Percentiles rank a stretch among this genome's conserved stretches.
These are phyloP conservation scores for Filobasidium floriforme DNA, from an alignment of 768 basidiomycete genomes.

Conservation along the genomic window DNA sequence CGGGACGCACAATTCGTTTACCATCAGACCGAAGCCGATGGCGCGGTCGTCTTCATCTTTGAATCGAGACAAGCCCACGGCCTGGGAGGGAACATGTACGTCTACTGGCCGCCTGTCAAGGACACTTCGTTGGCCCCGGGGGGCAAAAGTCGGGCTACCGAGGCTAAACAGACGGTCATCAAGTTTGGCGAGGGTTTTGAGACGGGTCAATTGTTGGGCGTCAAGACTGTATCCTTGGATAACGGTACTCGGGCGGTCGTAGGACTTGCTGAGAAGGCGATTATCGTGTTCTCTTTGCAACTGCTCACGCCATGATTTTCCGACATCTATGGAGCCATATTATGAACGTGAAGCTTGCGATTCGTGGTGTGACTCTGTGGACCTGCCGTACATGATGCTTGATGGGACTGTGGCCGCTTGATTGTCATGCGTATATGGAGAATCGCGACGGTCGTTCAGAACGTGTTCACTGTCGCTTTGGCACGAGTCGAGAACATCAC, in stretches of 20 bases:
- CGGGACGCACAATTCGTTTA: conserved; percentile 79
- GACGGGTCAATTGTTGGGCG: conserved; percentile 70
- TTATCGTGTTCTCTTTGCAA: background rate
- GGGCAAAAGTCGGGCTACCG: conserved; percentile 47
- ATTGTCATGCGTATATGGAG: too few relatives aligned
- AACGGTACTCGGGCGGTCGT: conserved; percentile 47
- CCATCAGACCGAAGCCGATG: conserved; percentile 51
- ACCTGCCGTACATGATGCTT: too few relatives aligned
- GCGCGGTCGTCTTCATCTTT: conserved; percentile 60
- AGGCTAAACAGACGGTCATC: conserved; percentile 76
- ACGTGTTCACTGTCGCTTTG: too few relatives aligned
- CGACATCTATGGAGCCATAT: too few relatives aligned
- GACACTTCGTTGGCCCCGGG: conserved; percentile 24
- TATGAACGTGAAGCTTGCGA: too few relatives aligned
- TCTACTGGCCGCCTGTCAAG: conserved; percentile 59
- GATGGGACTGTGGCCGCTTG: too few relatives aligned
- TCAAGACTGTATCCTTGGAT: conserved; percentile 60
- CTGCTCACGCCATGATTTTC: background rate
- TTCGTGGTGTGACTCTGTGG: too few relatives aligned
- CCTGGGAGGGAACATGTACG: conserved; percentile 73
- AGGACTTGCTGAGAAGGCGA: conserved; percentile 7
- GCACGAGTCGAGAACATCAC: too few relatives aligned
- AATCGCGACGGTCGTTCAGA: too few relatives aligned
- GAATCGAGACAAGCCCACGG: conserved; percentile 53
- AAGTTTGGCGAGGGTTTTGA: conserved; percentile 58